Conservation (phyloP, 1,139 yeast genomes). For the Suhomyces bolitotheri region DNA sequence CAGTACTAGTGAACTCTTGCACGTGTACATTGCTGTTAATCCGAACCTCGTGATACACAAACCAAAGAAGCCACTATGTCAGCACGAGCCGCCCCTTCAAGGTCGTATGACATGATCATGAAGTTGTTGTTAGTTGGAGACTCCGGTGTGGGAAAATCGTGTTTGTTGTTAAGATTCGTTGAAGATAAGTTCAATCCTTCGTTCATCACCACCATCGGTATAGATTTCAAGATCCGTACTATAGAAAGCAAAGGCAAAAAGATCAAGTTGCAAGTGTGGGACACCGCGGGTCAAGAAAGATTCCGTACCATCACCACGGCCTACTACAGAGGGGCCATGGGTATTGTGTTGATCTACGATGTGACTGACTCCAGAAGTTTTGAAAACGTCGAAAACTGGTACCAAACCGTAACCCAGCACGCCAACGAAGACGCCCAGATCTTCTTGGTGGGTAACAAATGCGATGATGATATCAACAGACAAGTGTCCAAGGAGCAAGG, state of each 20-base stretch:
- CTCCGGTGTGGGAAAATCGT: conserved; percentile 94
- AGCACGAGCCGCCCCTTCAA: conserved; percentile 59
- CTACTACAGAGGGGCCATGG: conserved; percentile 98
- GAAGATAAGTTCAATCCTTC: conserved; percentile 97
- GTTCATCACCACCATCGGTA: conserved; percentile 95
- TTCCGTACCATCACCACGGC: conserved; percentile 98
- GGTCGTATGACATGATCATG: conserved; percentile 92
- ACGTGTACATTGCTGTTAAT: too few relatives aligned
- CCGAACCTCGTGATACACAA: neutral
- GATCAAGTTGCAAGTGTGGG: conserved; percentile 97
- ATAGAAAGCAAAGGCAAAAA: conserved; percentile 91
- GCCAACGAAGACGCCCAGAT: conserved; percentile 95
- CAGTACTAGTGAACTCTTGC: neutral
- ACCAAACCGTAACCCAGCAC: conserved; percentile 90
- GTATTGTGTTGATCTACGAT: conserved; percentile 92
- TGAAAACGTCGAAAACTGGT: conserved; percentile 86
- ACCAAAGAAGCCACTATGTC: conserved; percentile 34
- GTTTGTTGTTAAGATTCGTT: conserved; percentile 88
- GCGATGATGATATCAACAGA: conserved; percentile 78
- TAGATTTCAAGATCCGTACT: conserved; percentile 96
- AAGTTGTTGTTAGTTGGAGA: conserved; percentile 93
- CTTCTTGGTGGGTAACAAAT: conserved; percentile 91
- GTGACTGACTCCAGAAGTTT: conserved; percentile 94
- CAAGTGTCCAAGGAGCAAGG: conserved; percentile 89
- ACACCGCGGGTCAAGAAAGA: conserved; percentile 98